A percentile compares a stretch with the other conserved stretches of the same genome.
These are phyloP conservation scores for Grosmannia serpens DNA, from an alignment of 2,329 filamentous ascomycete species.

Conservation along the genomic window DNA sequence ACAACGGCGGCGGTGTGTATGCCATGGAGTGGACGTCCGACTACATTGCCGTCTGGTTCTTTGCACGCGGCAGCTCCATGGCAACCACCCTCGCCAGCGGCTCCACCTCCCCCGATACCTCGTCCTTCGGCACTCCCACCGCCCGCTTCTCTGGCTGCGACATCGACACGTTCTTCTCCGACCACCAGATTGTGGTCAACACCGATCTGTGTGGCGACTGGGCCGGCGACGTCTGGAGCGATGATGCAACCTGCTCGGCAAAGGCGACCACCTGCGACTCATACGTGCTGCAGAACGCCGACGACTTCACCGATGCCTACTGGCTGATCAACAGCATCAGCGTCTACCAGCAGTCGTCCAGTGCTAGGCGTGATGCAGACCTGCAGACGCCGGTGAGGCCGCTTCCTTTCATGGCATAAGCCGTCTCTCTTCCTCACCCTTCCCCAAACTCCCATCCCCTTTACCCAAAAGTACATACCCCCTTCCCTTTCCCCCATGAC, in stretches of 20 bases:
- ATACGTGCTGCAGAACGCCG: slow-evolving; percentile 61
- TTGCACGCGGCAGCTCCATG: slow-evolving; percentile 40
- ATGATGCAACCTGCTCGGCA: slow-evolving; percentile 43
- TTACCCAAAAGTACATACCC: not conserved
- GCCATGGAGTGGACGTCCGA: slow-evolving; percentile 65
- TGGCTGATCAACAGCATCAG: slow-evolving; percentile 66
- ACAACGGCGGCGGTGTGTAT: slow-evolving; percentile 56
- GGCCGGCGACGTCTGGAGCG: slow-evolving; percentile 61
- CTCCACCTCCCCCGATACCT: slow-evolving; percentile 52
- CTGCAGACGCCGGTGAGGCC: not conserved
- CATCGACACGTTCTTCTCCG: slow-evolving; percentile 56
- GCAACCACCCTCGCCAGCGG: slow-evolving; percentile 35
- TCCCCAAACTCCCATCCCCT: not conserved
- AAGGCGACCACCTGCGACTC: slow-evolving; percentile 55
- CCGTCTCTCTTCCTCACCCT: not conserved
- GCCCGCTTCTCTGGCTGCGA: slow-evolving; percentile 63
- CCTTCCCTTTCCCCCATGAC: not conserved
- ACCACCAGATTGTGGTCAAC: slow-evolving; percentile 69
- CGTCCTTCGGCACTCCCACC: slow-evolving; percentile 55
- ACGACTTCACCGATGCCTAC: slow-evolving; percentile 60
- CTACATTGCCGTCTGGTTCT: slow-evolving; percentile 73
- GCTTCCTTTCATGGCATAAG: slow-evolving; percentile 6
- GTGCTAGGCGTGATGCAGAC: not conserved
- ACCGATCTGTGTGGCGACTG: slow-evolving; percentile 82
- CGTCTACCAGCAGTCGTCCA: slow-evolving; percentile 37